phyloP scores from a whole-genome alignment of 2,329 filamentous ascomycete genomes.

The Pseudodiploospora longispora region DNA sequence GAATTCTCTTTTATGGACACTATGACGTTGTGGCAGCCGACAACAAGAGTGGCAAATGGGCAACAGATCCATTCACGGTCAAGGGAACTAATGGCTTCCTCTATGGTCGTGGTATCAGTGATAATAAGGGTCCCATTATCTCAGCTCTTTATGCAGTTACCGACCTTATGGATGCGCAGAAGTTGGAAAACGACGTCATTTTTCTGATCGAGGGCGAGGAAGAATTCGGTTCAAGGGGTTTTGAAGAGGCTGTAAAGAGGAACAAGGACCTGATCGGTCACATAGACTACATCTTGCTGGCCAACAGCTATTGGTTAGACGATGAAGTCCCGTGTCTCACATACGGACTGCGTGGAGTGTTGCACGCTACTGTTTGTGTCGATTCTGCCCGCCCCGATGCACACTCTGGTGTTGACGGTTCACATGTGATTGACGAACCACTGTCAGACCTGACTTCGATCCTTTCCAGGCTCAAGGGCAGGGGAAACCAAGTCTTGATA shows the following conservation, averaged over 20 bases:
- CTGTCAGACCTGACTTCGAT: constrained; percentile 84
- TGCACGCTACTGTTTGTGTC: constrained; percentile 85
- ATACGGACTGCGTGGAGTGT: constrained; percentile 85
- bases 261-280: constrained; percentile 81
- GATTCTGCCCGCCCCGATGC: constrained; percentile 81
- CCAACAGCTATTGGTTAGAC: constrained; percentile 98
- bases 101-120: constrained; percentile 91
- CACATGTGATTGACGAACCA: constrained; percentile 80
- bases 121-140: constrained; percentile 95
- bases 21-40: constrained; percentile 96
- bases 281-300: constrained; percentile 88
- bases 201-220: constrained; percentile 97
- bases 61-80: constrained; percentile 80
- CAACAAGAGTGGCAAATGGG: constrained; percentile 74
- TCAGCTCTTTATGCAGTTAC: constrained; percentile 91
- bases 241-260: constrained; percentile 70
- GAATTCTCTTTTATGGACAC: constrained; percentile 93
- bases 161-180: constrained; percentile 76
- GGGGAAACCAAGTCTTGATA: constrained; percentile 72
- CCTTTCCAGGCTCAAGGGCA: constrained; percentile 72
- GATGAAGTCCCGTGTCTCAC: constrained; percentile 93
- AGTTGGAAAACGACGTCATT: constrained; percentile 77
- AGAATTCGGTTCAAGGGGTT: constrained; percentile 86
- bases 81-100: constrained; percentile 85
- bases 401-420: constrained; percentile 95